Evolutionary conservation across 176 grass and related monocot genomes (phyloP).

Genomic region (Aegilops speltoides): DNA sequence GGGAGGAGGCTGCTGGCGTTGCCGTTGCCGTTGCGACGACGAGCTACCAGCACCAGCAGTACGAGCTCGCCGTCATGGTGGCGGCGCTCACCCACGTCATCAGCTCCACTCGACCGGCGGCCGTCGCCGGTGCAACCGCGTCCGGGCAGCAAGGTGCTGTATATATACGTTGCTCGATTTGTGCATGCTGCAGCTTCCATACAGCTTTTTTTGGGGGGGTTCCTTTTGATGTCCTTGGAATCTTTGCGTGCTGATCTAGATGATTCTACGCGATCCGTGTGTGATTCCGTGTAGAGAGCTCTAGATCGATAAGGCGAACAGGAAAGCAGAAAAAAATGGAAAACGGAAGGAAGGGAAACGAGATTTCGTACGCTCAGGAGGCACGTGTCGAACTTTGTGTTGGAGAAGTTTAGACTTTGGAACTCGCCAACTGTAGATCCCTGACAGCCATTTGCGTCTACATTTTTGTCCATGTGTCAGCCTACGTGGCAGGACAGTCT

Average conservation of each 20-base stretch:
- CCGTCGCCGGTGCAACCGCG: background rate
- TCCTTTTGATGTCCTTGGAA: background rate
- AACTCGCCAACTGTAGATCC: background rate
- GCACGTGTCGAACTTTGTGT: background rate
- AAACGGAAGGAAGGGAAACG: background rate
- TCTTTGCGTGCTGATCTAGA: background rate
- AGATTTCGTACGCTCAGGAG: background rate
- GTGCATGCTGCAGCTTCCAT: background rate
- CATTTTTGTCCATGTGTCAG: background rate
- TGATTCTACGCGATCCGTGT: background rate
- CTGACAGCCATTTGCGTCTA: background rate
- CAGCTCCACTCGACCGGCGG: background rate
- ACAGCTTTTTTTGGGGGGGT: background rate
- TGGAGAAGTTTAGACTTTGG: background rate
- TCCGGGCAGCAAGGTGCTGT: constrained; percentile 23
- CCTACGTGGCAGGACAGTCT: background rate
- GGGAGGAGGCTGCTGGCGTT: background rate
- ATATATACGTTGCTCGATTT: background rate
- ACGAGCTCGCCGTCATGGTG: constrained; percentile 42
- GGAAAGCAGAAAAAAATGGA: background rate
- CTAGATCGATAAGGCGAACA: background rate
- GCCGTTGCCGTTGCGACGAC: background rate
- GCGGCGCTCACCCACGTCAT: constrained; percentile 52
- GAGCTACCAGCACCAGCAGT: background rate
- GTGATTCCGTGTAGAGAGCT: background rate